Evolutionary conservation across 1,284 basidiomycete species (phyloP).

Genomic region (Mycosarcoma mackinlayi): DNA sequence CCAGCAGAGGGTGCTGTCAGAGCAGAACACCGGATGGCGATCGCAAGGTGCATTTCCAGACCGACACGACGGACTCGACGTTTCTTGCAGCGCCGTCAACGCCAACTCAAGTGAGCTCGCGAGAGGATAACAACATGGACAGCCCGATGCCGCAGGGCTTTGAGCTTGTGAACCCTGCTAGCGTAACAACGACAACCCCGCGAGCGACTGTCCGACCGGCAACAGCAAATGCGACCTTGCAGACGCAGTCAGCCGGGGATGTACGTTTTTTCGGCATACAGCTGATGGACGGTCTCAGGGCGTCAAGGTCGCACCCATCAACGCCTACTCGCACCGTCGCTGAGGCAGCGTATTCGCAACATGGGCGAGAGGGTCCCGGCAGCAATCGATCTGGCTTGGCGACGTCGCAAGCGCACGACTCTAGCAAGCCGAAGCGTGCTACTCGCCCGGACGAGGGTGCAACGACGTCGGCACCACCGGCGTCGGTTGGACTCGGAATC

Average conservation of each 20-base stretch:
- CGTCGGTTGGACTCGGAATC: slow-evolving; percentile 8
- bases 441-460: neutral
- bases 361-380: neutral
- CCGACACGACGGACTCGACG: slow-evolving; percentile 16
- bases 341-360: neutral
- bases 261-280: neutral
- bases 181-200: slow-evolving; percentile 6
- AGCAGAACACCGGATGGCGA: slow-evolving; percentile 6
- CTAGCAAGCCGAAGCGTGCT: neutral
- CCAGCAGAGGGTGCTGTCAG: slow-evolving; percentile 1
- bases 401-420: neutral
- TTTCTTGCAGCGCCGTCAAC: slow-evolving; percentile 7
- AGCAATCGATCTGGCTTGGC: neutral
- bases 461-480: neutral
- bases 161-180: slow-evolving; percentile 28
- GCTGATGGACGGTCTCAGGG: neutral
- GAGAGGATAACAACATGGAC: neutral
- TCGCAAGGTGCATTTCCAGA: slow-evolving; percentile 22
- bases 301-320: slow-evolving; percentile 11
- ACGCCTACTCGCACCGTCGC: slow-evolving; percentile 6
- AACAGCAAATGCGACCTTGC: slow-evolving; percentile 22
- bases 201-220: slow-evolving; percentile 17
- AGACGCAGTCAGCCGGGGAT: neutral
- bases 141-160: slow-evolving; percentile 25
- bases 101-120: neutral